Evolutionary conservation across 2,329 filamentous ascomycete genomes (phyloP).

Genomic region (Diaporthe sp.): DNA sequence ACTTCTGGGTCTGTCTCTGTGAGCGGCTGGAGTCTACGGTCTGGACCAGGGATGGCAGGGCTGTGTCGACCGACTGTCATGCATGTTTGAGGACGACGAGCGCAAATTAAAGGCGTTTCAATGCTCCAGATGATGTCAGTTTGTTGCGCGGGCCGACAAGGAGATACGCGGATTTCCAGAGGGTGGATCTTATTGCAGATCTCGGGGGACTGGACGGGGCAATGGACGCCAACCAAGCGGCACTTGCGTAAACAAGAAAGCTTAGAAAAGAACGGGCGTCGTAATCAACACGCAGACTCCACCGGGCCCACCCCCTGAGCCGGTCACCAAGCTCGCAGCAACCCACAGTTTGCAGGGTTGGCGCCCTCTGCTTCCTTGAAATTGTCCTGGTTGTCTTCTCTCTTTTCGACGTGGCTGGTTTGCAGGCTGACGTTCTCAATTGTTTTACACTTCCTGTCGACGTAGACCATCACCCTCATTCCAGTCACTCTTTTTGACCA

Average conservation of each 20-base stretch:
- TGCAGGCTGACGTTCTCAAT: slow-evolving; percentile 18
- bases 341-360: slow-evolving; percentile 27
- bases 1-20: not conserved
- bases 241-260: slow-evolving; percentile 14
- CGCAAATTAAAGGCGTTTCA: slow-evolving; percentile 29
- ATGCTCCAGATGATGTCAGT: slow-evolving; percentile 26
- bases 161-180: slow-evolving; percentile 12
- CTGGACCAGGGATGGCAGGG: not conserved
- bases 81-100: not conserved
- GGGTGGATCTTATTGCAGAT: slow-evolving; percentile 15
- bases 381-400: slow-evolving; percentile 13
- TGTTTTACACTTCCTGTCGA: slow-evolving; percentile 17
- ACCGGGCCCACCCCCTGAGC: slow-evolving; percentile 29
- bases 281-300: slow-evolving; percentile 16
- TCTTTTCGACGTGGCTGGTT: slow-evolving; percentile 14
- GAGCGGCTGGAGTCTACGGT: not conserved
- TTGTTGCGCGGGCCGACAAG: slow-evolving; percentile 13
- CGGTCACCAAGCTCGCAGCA: not conserved
- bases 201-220: slow-evolving; percentile 1
- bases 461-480: not conserved
- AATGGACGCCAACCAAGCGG: slow-evolving; percentile 13
- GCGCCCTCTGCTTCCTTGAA: slow-evolving; percentile 22
- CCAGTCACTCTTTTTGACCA: slow-evolving; percentile 31
- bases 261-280: slow-evolving; percentile 33
- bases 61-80: slow-evolving; percentile 5